These are phyloP conservation scores for Mycena kentingensis DNA, from an alignment of 768 basidiomycete species.

Conservation along the genomic window DNA sequence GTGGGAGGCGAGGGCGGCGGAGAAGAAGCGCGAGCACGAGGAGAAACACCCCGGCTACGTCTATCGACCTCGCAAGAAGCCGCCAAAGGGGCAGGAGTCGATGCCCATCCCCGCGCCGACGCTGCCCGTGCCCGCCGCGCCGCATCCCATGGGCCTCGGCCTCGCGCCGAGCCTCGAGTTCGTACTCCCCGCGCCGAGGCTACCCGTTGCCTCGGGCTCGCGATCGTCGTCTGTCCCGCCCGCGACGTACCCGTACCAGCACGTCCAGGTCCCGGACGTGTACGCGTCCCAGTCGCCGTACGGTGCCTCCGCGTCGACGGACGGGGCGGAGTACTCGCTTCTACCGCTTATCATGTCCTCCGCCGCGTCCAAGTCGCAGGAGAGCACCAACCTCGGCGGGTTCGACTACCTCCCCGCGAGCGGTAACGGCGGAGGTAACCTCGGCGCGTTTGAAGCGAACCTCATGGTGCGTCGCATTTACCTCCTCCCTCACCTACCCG, in stretches of 20 bases:
- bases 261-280: conserved; percentile 69
- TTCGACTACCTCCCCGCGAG: conserved; percentile 58
- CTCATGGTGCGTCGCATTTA: conserved; percentile 37
- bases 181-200: conserved; percentile 11
- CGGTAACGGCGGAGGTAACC: conserved; percentile 13
- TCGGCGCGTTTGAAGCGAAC: conserved; percentile 47
- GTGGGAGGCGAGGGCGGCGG: conserved; percentile 78
- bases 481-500: conserved; percentile 8
- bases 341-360: conserved; percentile 15
- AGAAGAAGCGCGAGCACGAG: conserved; percentile 80
- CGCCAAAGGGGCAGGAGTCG: conserved; percentile 24
- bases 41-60: conserved; percentile 75
- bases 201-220: conserved; percentile 27
- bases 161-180: conserved; percentile 11
- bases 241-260: conserved; percentile 67
- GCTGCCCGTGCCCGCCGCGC: conserved; percentile 2
- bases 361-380: conserved; percentile 1
- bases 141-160: no score
- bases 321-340: background rate
- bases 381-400: conserved; percentile 1
- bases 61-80: conserved; percentile 58
- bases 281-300: conserved; percentile 29
- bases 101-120: background rate
- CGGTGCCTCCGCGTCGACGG: conserved; percentile 32
- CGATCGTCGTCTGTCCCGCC: conserved; percentile 54